A percentile compares a stretch with the other conserved stretches of the same genome.
These are phyloP conservation scores for Achaetomium macrosporum DNA, from an alignment of 2,329 filamentous ascomycete species.

Conservation along the genomic window DNA sequence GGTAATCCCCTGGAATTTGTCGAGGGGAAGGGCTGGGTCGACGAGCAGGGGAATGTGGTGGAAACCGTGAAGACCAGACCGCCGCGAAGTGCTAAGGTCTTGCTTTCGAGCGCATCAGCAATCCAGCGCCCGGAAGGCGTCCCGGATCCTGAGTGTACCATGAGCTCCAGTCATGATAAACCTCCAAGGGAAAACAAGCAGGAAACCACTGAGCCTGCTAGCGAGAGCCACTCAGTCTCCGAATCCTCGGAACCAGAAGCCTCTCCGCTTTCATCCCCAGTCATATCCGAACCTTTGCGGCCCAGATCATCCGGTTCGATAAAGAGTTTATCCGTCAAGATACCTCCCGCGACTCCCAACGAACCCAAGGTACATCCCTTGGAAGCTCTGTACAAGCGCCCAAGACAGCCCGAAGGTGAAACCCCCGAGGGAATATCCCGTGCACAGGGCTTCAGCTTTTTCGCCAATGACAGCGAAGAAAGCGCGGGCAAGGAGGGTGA, in stretches of 20 bases:
- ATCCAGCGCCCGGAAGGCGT: background rate
- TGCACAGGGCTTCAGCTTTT: conserved; percentile 71
- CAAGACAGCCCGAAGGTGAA: conserved; percentile 40
- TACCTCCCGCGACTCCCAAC: conserved; percentile 43
- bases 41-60: conserved; percentile 69
- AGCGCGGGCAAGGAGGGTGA: conserved; percentile 33
- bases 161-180: conserved; percentile 9
- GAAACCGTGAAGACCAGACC: conserved; percentile 48
- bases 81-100: conserved; percentile 25
- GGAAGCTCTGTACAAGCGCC: conserved; percentile 84
- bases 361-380: conserved; percentile 66
- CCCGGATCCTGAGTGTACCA: conserved; percentile 10
- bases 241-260: background rate
- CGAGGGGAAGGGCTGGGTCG: conserved; percentile 84
- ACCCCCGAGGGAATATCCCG: conserved; percentile 33
- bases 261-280: conserved; percentile 17
- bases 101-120: conserved; percentile 20
- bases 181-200: conserved; percentile 23
- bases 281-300: conserved; percentile 32
- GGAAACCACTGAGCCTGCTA: background rate
- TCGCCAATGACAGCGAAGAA: conserved; percentile 45
- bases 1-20: conserved; percentile 59
- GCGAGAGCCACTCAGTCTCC: background rate
- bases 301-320: conserved; percentile 48
- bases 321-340: conserved; percentile 49